Evolutionary conservation across 139 green algal genomes (phyloP).

Genomic region (Haematococcus sp.): DNA sequence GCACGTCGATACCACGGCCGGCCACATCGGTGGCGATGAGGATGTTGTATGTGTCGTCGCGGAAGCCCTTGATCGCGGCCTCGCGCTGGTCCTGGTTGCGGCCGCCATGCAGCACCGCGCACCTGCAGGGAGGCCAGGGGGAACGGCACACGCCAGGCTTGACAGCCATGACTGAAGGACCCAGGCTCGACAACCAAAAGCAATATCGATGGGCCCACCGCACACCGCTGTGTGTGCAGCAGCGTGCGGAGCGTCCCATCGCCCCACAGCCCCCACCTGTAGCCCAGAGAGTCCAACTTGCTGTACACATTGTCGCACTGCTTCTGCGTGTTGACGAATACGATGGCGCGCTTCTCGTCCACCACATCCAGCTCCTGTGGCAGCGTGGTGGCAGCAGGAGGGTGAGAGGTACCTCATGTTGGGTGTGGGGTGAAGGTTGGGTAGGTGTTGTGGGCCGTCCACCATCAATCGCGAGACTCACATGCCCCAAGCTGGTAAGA

Average conservation of each 20-base stretch:
- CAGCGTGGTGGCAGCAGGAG: not conserved
- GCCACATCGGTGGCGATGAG: constrained; percentile 98
- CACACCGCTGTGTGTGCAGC: too few species aligned
- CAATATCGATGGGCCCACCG: not conserved
- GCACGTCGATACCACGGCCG: constrained; percentile 91
- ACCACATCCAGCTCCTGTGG: constrained; percentile 46
- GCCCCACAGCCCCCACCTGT: constrained; percentile 10
- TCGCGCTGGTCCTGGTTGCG: constrained; percentile 93
- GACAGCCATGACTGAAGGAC: too few species aligned
- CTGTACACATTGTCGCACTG: constrained; percentile 84
- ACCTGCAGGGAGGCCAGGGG: constrained; percentile 61
- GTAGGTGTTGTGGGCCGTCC: too few species aligned
- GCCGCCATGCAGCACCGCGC: constrained; percentile 88
- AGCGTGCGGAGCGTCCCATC: too few species aligned
- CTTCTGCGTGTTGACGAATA: constrained; percentile 95
- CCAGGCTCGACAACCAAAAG: too few species aligned
- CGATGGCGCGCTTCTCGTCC: constrained; percentile 81
- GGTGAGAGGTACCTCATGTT: not conserved
- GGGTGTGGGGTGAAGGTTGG: too few species aligned
- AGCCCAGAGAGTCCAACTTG: constrained; percentile 56
- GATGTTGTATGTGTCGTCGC: constrained; percentile 86
- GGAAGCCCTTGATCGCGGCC: constrained; percentile 81
- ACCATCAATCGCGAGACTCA: too few species aligned
- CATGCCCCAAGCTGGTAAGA: too few species aligned
- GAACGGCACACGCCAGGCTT: too few species aligned